Evolutionary conservation across 352 stramenopile species (phyloP).

Genomic region (Phytophthora sp.): DNA sequence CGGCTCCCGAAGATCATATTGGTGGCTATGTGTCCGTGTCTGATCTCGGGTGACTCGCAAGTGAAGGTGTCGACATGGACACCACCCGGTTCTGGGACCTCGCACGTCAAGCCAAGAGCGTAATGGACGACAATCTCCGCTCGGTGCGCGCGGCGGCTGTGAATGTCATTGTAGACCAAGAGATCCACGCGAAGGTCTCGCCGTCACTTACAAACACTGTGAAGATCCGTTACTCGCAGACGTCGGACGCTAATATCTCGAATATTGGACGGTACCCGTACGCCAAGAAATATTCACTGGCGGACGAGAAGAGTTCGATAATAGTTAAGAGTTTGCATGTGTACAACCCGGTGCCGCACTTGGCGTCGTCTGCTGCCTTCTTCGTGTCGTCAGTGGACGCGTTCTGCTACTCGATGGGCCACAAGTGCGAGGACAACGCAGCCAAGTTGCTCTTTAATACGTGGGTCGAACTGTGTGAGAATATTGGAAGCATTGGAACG

Average conservation of each 20-base stretch:
- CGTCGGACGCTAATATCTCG: slow-evolving; percentile 32
- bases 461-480: slow-evolving; percentile 26
- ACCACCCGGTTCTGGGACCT: slow-evolving; percentile 47
- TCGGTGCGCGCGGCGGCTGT: no score
- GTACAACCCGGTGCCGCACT: slow-evolving; percentile 34
- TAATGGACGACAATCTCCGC: slow-evolving; percentile 13
- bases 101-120: slow-evolving; percentile 35
- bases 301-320: not conserved
- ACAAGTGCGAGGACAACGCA: slow-evolving; percentile 39
- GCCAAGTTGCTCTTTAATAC: slow-evolving; percentile 24
- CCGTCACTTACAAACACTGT: no score
- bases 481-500: slow-evolving; percentile 10
- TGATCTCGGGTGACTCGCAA: slow-evolving; percentile 22
- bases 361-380: slow-evolving; percentile 29
- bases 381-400: slow-evolving; percentile 34
- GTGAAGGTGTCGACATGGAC: slow-evolving; percentile 30
- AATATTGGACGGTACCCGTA: slow-evolving; percentile 37
- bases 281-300: slow-evolving; percentile 14
- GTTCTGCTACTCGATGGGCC: slow-evolving; percentile 37
- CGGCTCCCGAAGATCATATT: slow-evolving; percentile 37
- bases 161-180: no score
- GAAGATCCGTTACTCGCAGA: no score
- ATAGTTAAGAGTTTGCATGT: slow-evolving; percentile 36
- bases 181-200: no score
- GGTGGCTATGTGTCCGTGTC: slow-evolving; percentile 40